A percentile compares a stretch with the other conserved stretches of the same genome.
Conservation (phyloP, 1,284 basidiomycete genomes). For the Gymnopus androsaceus region DNA sequence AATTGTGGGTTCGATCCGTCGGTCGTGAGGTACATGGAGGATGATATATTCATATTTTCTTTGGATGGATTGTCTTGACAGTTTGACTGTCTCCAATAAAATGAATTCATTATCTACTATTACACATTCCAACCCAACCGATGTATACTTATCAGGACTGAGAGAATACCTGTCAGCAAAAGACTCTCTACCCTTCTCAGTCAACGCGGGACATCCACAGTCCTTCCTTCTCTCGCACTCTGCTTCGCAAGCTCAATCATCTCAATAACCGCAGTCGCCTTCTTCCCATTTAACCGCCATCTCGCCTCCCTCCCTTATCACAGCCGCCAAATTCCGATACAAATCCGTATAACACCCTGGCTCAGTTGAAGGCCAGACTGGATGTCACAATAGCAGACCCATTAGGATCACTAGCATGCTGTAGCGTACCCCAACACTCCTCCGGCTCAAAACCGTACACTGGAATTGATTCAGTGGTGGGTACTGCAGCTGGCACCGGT, state of each 20-base stretch:
- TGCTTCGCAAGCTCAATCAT: constrained; percentile 71
- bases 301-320: constrained; percentile 56
- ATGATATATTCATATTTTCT: too few relatives aligned
- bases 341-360: constrained; percentile 61
- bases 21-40: too few relatives aligned
- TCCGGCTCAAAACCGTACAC: constrained; percentile 62
- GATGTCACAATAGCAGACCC: constrained; percentile 46
- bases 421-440: constrained; percentile 58
- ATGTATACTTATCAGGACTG: too few relatives aligned
- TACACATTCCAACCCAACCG: too few relatives aligned
- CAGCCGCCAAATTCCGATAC: constrained; percentile 66
- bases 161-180: too few relatives aligned
- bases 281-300: constrained; percentile 69
- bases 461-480: constrained; percentile 36
- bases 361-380: constrained; percentile 67
- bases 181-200: too few relatives aligned
- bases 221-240: constrained; percentile 60
- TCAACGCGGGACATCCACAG: constrained; percentile 15
- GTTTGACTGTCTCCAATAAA: too few relatives aligned
- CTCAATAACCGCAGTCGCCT: constrained; percentile 69
- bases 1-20: too few relatives aligned
- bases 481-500: constrained; percentile 25
- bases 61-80: too few relatives aligned
- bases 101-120: too few relatives aligned
- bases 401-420: constrained; percentile 50